These are phyloP conservation scores for Metarhizium robertsii DNA, from an alignment of 2,329 filamentous ascomycete species.

Conservation along the genomic window DNA sequence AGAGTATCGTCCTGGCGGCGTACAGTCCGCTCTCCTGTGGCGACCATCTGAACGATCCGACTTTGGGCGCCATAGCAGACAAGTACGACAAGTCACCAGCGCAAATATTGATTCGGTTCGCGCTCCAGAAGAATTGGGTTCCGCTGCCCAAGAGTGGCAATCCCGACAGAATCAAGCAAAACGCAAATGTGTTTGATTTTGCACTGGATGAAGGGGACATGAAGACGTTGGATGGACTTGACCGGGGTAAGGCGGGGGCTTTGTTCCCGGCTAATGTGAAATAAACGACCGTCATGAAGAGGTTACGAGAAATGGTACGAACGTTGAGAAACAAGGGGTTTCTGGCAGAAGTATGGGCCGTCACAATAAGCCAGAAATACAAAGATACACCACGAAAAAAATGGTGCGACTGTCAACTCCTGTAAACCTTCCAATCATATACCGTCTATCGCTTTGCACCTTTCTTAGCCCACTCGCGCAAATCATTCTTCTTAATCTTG, in stretches of 20 bases:
- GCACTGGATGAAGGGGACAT: constrained; percentile 48
- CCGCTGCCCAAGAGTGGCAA: constrained; percentile 59
- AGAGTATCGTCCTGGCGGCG: constrained; percentile 52
- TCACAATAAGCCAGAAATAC: not conserved
- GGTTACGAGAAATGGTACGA: not conserved
- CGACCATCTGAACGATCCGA: constrained; percentile 38
- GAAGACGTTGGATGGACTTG: constrained; percentile 22
- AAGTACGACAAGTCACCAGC: constrained; percentile 52
- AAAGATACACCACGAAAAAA: not conserved
- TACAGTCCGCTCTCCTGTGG: constrained; percentile 29
- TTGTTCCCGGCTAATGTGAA: constrained; percentile 21
- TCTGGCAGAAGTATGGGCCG: not conserved
- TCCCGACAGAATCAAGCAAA: constrained; percentile 47
- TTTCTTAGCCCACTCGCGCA: constrained; percentile 67
- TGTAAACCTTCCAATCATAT: not conserved
- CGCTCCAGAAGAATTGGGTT: constrained; percentile 60
- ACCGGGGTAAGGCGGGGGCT: constrained; percentile 18
- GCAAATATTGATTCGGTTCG: constrained; percentile 61
- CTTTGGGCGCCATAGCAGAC: constrained; percentile 43
- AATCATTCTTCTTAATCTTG: constrained; percentile 90
- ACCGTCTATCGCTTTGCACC: constrained; percentile 10
- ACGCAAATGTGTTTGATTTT: constrained; percentile 53
- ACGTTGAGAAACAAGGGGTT: too few species aligned
- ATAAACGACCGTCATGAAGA: not conserved
- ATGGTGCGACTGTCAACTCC: not conserved